Conservation (phyloP, 2,329 filamentous ascomycete genomes). For the Pestalotiopsis sp. region DNA sequence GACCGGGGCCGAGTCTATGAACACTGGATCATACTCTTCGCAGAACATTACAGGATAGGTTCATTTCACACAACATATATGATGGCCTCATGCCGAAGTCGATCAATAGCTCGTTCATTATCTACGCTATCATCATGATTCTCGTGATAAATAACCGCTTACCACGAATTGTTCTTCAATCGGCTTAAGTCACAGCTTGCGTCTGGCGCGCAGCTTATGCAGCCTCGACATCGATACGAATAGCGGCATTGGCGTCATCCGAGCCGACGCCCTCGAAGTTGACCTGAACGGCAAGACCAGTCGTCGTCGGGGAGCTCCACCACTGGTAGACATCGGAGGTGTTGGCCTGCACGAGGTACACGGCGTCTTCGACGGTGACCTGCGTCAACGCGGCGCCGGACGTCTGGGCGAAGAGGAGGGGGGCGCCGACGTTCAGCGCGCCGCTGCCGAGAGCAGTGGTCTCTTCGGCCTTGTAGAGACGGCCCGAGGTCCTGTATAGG, state of each 20-base stretch:
- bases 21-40: no score
- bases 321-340: conserved; percentile 1
- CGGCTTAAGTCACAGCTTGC: no score
- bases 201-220: background rate
- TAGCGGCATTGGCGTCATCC: conserved; percentile 4
- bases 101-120: background rate
- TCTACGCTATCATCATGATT: background rate
- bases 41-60: no score
- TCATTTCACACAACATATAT: background rate
- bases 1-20: no score
- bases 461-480: conserved; percentile 5
- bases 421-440: background rate
- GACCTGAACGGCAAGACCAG: conserved; percentile 7
- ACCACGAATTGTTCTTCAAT: no score
- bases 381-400: background rate
- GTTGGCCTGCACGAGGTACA: background rate
- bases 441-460: background rate
- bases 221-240: background rate
- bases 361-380: background rate
- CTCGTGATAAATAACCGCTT: background rate
- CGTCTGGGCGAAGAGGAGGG: background rate
- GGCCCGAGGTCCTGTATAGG: background rate
- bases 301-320: conserved; percentile 9
- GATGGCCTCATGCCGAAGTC: background rate
- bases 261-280: conserved; percentile 4